A percentile compares a stretch with the other conserved stretches of the same genome.
Evolutionary conservation across 805 yeast species (phyloP).

Genomic region (Kuraishia capsulata): DNA sequence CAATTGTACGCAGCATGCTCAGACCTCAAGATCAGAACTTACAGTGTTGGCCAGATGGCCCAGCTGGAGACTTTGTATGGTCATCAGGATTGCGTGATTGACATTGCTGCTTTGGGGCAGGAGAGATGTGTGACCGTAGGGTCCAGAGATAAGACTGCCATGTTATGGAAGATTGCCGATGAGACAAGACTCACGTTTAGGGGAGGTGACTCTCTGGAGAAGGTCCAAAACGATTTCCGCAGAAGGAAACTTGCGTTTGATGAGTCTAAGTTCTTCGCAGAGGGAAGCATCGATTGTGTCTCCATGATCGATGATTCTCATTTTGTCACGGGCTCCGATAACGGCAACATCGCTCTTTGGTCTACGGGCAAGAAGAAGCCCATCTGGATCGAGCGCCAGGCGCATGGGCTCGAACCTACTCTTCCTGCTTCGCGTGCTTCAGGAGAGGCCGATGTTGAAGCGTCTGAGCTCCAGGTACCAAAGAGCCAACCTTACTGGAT

Average conservation of each 20-base stretch:
- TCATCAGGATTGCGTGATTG: conserved; percentile 86
- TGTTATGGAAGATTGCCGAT: conserved; percentile 95
- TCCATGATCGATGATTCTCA: conserved; percentile 87
- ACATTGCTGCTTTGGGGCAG: conserved; percentile 68
- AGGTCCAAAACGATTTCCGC: conserved; percentile 10
- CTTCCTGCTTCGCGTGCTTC: conserved; percentile 42
- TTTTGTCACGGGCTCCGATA: conserved; percentile 92
- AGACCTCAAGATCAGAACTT: conserved; percentile 84
- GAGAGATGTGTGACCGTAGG: conserved; percentile 97
- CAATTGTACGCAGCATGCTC: conserved; percentile 90
- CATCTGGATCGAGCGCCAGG: conserved; percentile 51
- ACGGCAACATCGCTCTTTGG: conserved; percentile 89
- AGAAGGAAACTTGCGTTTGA: conserved; percentile 22
- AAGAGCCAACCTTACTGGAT: conserved; percentile 76
- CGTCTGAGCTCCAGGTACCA: conserved; percentile 47
- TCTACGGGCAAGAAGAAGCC: conserved; percentile 87
- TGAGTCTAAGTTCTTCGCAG: conserved; percentile 37
- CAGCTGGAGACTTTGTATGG: conserved; percentile 90
- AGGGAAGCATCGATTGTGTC: conserved; percentile 87
- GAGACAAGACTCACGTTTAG: conserved; percentile 90
- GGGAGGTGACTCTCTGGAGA: conserved; percentile 65
- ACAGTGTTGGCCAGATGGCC: conserved; percentile 74
- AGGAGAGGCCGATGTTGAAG: conserved; percentile 30
- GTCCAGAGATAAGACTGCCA: conserved; percentile 86
- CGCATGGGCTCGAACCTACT: conserved; percentile 61